phyloP scores from a whole-genome alignment of 2,329 filamentous ascomycete genomes.

The Colletotrichum liaoningense region DNA sequence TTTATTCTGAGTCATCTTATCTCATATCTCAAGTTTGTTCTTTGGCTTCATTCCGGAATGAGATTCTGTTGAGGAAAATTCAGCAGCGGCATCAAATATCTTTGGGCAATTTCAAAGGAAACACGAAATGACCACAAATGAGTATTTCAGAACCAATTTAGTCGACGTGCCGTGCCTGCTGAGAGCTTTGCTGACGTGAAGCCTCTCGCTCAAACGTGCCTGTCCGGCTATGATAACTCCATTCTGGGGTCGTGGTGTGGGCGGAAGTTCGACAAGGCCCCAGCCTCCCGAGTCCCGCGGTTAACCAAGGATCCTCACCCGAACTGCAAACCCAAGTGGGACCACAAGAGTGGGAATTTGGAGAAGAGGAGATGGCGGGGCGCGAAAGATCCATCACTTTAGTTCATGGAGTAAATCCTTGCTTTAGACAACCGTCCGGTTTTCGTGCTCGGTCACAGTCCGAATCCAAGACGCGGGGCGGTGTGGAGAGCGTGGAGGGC shows the following conservation, averaged over 20 bases:
- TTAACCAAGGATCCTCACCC: slow-evolving; percentile 8
- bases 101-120: not conserved
- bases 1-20: no score
- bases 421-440: not conserved
- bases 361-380: slow-evolving; percentile 11
- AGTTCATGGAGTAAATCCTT: not conserved
- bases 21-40: no score
- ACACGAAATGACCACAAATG: not conserved
- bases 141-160: not conserved
- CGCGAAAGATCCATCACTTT: not conserved
- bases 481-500: not conserved
- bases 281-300: not conserved
- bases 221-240: not conserved
- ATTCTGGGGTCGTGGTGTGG: not conserved
- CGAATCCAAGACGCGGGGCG: slow-evolving; percentile 5
- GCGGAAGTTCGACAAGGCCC: not conserved
- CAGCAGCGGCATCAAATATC: not conserved
- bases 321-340: not conserved
- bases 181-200: not conserved
- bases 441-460: slow-evolving; percentile 30
- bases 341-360: not conserved
- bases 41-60: no score
- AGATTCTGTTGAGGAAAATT: no score
- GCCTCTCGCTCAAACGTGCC: not conserved
- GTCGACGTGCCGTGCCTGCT: not conserved